Base-by-base conservation (phyloP, 163 green algal species). In the Chlorella variabilis region DNA sequence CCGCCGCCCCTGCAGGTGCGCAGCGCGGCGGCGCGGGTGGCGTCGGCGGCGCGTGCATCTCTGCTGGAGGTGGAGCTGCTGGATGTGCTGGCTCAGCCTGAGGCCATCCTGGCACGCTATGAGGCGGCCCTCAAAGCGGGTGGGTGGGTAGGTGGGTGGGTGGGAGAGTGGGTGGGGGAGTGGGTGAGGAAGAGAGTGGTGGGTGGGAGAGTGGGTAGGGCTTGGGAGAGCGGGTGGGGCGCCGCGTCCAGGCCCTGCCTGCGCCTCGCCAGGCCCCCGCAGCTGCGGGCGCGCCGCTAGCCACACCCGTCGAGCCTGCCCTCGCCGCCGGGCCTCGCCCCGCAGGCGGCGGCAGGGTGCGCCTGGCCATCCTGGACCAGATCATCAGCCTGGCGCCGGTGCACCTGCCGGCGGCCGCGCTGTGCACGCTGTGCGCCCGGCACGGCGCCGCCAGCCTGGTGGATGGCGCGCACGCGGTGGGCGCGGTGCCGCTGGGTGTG, bases 401-500 rank as follows among this genome's bases (percentile, higher is more conserved):
- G 20, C 83, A 92, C 33, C 69, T 94, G 78, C 90, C 90, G 3
- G 83, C 94, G 20, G 31, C 62, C 38, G 38, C 81, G 65, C 77
- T 95, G 25, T 77, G 68, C 56, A 79, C 49, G 20, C 25, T 87
- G 29, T 93, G 87, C 84, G 79, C 77, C 23, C n/a, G 85, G 15
- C 13, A 34, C 31, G 82, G 76, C 17, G 61, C 62, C 41, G 71
- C 75, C 62, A 88, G 90, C 58, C 75, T 93, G 56, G 86, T 95
- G 62, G 91, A 95, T 73, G 91, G 91, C 17, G 91, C 91, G 45
- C 91, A 94, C 61, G 90, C 88, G 33, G 54, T 95, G 29, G 91
- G 90, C 23, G 74, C 77, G 21, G 17, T 91, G 21, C 77, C 70
- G 0, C 82, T 94, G 41, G 38, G 87, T 49, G 49, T 94, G 11